A percentile compares a stretch with the other conserved stretches of the same genome.
Evolutionary conservation across 139 green algal species (phyloP).

Genomic region (Mesostigma viride): DNA sequence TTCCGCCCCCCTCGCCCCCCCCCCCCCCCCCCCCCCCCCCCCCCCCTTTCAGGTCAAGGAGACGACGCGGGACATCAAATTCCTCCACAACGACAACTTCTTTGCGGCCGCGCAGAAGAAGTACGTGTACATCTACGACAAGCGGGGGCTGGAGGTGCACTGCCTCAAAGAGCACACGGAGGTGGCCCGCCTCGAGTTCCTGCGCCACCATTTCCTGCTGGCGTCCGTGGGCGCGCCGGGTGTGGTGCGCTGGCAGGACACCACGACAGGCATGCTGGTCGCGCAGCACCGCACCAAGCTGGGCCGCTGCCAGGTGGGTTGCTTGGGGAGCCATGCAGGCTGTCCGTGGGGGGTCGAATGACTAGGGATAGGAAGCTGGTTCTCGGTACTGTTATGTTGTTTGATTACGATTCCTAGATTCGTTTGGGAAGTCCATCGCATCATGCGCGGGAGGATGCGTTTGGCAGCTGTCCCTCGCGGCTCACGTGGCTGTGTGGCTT

Average conservation of each 20-base stretch:
- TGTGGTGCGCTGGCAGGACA: constrained; percentile 86
- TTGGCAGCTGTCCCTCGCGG: too few species aligned
- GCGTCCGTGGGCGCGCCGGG: constrained; percentile 59
- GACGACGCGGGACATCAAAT: constrained; percentile 64
- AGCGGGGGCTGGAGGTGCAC: constrained; percentile 90
- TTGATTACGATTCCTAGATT: too few species aligned
- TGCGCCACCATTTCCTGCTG: constrained; percentile 94
- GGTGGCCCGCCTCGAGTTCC: constrained; percentile 52
- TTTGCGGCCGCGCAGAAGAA: constrained; percentile 88
- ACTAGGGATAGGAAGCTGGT: too few species aligned
- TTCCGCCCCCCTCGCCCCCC: neutral
- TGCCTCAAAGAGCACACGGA: constrained; percentile 64
- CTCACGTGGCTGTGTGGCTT: too few species aligned
- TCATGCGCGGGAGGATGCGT: too few species aligned
- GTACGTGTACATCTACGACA: constrained; percentile 97
- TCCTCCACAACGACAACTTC: constrained; percentile 94
- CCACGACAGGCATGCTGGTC: constrained; percentile 76
- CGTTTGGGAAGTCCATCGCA: too few species aligned
- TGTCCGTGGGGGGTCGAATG: too few species aligned
- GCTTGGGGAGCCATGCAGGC: too few species aligned
- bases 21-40: neutral
- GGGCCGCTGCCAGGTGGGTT: constrained; percentile 49
- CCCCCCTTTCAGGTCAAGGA: constrained; percentile 55
- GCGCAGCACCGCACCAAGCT: constrained; percentile 67
- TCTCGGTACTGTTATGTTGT: too few species aligned